Conservation (phyloP, 495 filamentous ascomycete genomes). For the Staphylotrichum longicolle region DNA sequence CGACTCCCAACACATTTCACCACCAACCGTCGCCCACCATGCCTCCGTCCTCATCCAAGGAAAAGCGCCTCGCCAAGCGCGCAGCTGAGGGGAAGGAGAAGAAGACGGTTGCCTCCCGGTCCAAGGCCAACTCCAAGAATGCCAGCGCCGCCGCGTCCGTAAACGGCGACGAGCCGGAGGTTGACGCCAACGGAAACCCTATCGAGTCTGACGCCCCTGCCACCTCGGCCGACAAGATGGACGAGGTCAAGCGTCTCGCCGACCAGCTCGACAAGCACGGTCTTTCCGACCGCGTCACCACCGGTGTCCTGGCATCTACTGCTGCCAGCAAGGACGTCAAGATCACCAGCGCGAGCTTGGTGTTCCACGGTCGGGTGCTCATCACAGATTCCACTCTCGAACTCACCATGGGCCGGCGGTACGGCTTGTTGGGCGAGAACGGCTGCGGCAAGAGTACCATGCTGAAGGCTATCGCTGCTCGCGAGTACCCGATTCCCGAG, state of each 20-base stretch:
- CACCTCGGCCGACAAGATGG: slow-evolving; percentile 67
- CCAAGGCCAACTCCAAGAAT: slow-evolving; percentile 66
- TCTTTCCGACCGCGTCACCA: slow-evolving; percentile 96
- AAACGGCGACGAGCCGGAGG: slow-evolving; percentile 62
- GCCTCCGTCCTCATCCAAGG: slow-evolving; percentile 97
- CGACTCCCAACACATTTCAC: not conserved
- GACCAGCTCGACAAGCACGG: slow-evolving; percentile 95
- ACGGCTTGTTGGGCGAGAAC: slow-evolving; percentile 96
- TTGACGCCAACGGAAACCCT: slow-evolving; percentile 60
- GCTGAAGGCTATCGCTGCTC: slow-evolving; percentile 87
- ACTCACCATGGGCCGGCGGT: slow-evolving; percentile 87
- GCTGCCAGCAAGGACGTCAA: slow-evolving; percentile 87
- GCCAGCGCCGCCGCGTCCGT: slow-evolving; percentile 63
- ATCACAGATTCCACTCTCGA: slow-evolving; percentile 91
- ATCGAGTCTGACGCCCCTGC: slow-evolving; percentile 63
- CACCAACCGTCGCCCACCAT: slow-evolving; percentile 41
- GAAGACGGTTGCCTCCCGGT: slow-evolving; percentile 64
- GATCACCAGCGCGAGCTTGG: slow-evolving; percentile 86
- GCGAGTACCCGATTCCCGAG: slow-evolving; percentile 94
- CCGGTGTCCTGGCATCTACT: slow-evolving; percentile 89
- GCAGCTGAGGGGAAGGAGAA: slow-evolving; percentile 75
- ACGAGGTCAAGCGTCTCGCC: slow-evolving; percentile 66
- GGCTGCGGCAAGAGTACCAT: slow-evolving; percentile 98
- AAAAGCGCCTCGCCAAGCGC: slow-evolving; percentile 94
- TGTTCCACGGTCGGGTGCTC: slow-evolving; percentile 96